Base-by-base conservation (phyloP, 495 filamentous ascomycete species). In the Lophiostoma macrostomum region DNA sequence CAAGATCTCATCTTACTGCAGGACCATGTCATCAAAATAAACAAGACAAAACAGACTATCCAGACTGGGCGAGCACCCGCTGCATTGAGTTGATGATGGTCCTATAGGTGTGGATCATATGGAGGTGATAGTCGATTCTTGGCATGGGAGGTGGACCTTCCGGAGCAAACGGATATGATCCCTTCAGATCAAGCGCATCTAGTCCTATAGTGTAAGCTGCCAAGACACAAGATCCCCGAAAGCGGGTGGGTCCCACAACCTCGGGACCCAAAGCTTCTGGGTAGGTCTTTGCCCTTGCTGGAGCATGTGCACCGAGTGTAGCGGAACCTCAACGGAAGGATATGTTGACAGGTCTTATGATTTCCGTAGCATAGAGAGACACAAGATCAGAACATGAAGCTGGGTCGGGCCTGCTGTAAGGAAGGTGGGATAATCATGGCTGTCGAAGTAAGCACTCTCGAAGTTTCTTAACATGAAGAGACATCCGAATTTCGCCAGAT, bases 131-230 rank as follows among this genome's bases (percentile, higher is more conserved):
- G 23, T 49, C 24, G 23, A 28, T 10, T 10, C 49, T 52, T 53
- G 49, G 47, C 30, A 22, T 20, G 28, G 36, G 37, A 32, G 35
- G 49, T 53, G 41, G 41, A 20, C 4, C 11, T 16, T 36, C 19
- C 56, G 56, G 56, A 53, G 50, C 50, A 42, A 49, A 54, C 56
- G 56, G 56, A 50, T 53, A 52, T 20, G 20, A 18, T 60, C 45
- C 50, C 56, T 18, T 34, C 50, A 19, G 20, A 24, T 6, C n/a
- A 4, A 58, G 56, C 55, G 47, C 55, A 42, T 53, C 48, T 37
- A 29, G 2, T 25, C 18, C n/a, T 48, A 37, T 28, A 27, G 13
- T 29, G 29, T 58, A 38, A 43, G 31, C 30, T 25, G 31, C 29
- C 24, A 27, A 31, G 39, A 23, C 36, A 25, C 38, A 53, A 47